Evolutionary conservation across 208 protist genomes (phyloP), one percentile per base, ranked within the genome.

Genomic region (Leishmania mexicana): DNA sequence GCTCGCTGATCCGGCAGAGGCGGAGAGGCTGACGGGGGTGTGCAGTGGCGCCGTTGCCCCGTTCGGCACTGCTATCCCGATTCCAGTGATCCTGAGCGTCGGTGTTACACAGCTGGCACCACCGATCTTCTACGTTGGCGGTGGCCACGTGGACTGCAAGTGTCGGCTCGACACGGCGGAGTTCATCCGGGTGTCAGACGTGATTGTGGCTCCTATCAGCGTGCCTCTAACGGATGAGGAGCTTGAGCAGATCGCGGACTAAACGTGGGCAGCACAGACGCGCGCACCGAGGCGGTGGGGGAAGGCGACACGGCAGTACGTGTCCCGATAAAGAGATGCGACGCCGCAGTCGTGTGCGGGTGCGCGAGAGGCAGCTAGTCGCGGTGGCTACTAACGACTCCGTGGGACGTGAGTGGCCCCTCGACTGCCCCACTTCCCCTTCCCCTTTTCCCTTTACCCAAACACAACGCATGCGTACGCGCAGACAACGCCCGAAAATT

Each of bases 81-180:
- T 97, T 62, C 94, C 94, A 17, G 88, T 97, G 6, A 89, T 97
- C 13, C 85, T 97, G 15, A 96, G 94, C 83, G 70, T 87, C 42
- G 68, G 71, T 31, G 78, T 97, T 24, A 47, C 77, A 45, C 6
- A 85, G 38, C 87, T 97, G 11, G 72, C 87, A 17, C 94, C 94
- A 3, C 68, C 82, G 40, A 62, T 83, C 15, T 89, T 97, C 74
- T 96, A 91, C 89, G 86, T 96, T 28, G 94, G 94, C 71, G 94
- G 91, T 45, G 94, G 94, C 0, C 91, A 97, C 81, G 83, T 95
- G n/a, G 90, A 95, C 81, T 97, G 94, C 88, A 97, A 97, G 81
- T 79, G 87, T 42, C 76, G 90, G 45, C 84, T 97, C 0, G 86
- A 97, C 65, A 76, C 91, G 60, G 86, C 77, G 35, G 90, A 97